Percentiles rank a stretch among this genome's conserved stretches.
phyloP scores from a whole-genome alignment of 495 filamentous ascomycete species.

The Endocarpon pusillum region DNA sequence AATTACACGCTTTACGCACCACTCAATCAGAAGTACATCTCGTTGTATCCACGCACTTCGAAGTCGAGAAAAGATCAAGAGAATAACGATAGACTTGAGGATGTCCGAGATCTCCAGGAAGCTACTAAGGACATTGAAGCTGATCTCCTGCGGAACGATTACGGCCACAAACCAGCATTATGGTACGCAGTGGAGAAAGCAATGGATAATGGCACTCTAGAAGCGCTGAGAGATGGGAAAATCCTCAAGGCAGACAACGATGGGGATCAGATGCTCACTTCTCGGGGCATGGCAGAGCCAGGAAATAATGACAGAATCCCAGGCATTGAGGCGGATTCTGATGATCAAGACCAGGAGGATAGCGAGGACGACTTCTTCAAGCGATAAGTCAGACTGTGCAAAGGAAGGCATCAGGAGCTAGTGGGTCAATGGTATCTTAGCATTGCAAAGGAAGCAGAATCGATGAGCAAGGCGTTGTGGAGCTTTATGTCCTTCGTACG shows the following conservation, averaged over 20 bases:
- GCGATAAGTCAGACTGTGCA: too few relatives aligned
- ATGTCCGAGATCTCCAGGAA: constrained; percentile 2
- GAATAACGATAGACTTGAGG: constrained; percentile 8
- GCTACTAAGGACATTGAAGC: constrained; percentile 5
- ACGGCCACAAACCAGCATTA: constrained; percentile 35
- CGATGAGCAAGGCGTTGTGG: too few relatives aligned
- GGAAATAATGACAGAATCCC: neutral
- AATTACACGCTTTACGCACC: constrained; percentile 80
- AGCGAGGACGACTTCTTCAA: constrained; percentile 44
- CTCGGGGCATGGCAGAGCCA: constrained; percentile 5
- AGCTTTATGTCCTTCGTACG: too few relatives aligned
- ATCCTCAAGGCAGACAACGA: constrained; percentile 11
- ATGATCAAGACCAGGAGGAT: constrained; percentile 22
- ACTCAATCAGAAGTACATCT: constrained; percentile 59
- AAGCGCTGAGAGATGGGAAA: constrained; percentile 36
- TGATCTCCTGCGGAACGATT: constrained; percentile 9
- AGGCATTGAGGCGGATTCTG: constrained; percentile 3
- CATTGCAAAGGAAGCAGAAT: too few relatives aligned
- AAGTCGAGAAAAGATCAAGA: constrained; percentile 5
- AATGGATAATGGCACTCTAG: constrained; percentile 46
- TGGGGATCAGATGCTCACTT: constrained; percentile 5
- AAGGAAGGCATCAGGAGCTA: too few relatives aligned
- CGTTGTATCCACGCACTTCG: constrained; percentile 41
- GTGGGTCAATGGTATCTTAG: too few relatives aligned
- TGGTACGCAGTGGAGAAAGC: constrained; percentile 54